These are phyloP conservation scores for Keithomyces neogunnii DNA, from an alignment of 2,329 filamentous ascomycete species.

Conservation along the genomic window DNA sequence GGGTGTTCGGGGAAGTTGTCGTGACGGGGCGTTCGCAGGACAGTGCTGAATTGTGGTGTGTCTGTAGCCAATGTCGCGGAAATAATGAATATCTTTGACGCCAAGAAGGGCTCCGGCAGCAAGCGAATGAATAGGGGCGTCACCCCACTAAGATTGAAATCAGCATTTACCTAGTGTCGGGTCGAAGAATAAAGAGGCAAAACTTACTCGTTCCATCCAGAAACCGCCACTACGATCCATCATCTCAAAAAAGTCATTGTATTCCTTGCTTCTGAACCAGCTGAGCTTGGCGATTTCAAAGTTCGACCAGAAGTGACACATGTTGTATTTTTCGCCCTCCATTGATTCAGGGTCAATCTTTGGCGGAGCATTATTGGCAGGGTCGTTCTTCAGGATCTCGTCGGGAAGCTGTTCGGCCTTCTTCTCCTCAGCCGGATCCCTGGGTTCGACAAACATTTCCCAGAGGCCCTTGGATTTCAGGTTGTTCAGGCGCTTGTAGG, in stretches of 20 bases:
- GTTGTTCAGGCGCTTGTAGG: slow-evolving; percentile 90
- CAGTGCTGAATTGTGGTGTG: slow-evolving; percentile 99
- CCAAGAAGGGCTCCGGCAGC: slow-evolving; percentile 82
- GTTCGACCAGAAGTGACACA: slow-evolving; percentile 99
- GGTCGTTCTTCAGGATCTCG: slow-evolving; percentile 70
- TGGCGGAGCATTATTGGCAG: slow-evolving; percentile 59
- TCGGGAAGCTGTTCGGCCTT: slow-evolving; percentile 65
- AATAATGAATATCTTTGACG: slow-evolving; percentile 87
- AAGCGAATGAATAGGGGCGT: slow-evolving; percentile 95
- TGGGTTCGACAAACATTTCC: slow-evolving; percentile 94
- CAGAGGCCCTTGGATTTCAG: slow-evolving; percentile 85
- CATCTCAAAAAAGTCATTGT: slow-evolving; percentile 97
- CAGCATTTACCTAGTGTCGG: slow-evolving; percentile 12
- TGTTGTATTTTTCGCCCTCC: slow-evolving; percentile 98
- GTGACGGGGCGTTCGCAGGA: slow-evolving; percentile 84
- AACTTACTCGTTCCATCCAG: slow-evolving; percentile 89
- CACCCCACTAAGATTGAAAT: slow-evolving; percentile 69
- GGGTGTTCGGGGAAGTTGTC: slow-evolving; percentile 72
- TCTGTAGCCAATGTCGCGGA: slow-evolving; percentile 96
- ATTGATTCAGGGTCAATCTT: slow-evolving; percentile 86
- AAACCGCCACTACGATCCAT: slow-evolving; percentile 98
- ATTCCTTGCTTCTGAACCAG: slow-evolving; percentile 96
- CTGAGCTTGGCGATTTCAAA: slow-evolving; percentile 93
- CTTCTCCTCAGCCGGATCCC: slow-evolving; percentile 54
- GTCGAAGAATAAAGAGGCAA: not conserved